Evolutionary conservation across 2,329 filamentous ascomycete species (phyloP).

Genomic region (Paraphaeosphaeria minitans): DNA sequence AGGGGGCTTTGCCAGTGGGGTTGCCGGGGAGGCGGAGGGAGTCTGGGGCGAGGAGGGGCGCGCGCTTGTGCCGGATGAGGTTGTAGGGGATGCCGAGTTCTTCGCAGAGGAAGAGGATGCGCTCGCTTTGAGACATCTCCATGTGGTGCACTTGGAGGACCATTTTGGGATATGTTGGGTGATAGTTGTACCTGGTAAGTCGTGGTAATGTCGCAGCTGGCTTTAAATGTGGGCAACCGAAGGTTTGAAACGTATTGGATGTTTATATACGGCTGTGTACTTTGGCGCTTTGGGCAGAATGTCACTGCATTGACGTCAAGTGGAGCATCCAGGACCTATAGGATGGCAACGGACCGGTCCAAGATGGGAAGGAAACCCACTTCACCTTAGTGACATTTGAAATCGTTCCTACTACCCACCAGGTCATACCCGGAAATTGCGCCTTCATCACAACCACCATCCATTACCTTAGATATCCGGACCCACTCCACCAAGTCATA

Average conservation of each 20-base stretch:
- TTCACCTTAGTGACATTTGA: not conserved
- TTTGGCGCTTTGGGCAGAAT: not conserved
- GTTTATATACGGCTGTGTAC: not conserved
- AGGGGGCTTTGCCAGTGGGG: conserved; percentile 60
- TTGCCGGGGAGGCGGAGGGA: conserved; percentile 23
- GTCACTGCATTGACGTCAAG: not conserved
- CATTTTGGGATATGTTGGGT: conserved; percentile 10
- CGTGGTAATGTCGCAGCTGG: not conserved
- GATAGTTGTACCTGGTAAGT: not conserved
- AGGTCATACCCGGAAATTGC: not conserved
- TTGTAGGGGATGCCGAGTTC: conserved; percentile 63
- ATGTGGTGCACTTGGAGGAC: conserved; percentile 34
- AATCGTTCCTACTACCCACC: not conserved
- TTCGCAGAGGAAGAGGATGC: conserved; percentile 66
- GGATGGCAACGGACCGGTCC: not conserved
- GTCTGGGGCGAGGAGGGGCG: conserved; percentile 42
- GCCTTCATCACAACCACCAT: not conserved
- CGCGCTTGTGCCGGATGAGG: conserved; percentile 52
- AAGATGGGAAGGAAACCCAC: not conserved
- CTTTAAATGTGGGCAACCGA: not conserved
- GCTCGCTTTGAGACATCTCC: conserved; percentile 62
- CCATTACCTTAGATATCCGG: not conserved
- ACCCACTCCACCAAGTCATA: not conserved
- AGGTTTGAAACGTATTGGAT: not conserved
- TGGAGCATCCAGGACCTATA: not conserved